Conservation (phyloP, 768 basidiomycete genomes). For the Boletales sp. region DNA sequence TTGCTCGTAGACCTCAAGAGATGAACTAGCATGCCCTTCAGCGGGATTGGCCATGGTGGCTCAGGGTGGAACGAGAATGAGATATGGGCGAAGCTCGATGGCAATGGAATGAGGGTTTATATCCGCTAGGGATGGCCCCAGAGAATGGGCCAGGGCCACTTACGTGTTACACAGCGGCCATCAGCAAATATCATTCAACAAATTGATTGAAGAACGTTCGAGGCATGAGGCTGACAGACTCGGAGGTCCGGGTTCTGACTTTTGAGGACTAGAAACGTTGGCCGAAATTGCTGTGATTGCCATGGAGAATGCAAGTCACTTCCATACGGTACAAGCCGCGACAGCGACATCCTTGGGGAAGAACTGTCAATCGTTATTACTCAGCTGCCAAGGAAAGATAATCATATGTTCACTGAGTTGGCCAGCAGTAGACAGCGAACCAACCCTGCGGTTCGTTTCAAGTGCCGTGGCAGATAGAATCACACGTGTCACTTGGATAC, state of each 20-base stretch:
- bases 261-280: neutral
- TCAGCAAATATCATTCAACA: neutral
- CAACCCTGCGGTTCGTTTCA: too few relatives aligned
- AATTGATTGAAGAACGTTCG: slow-evolving; percentile 1
- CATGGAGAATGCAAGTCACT: neutral
- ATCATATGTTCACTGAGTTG: too few relatives aligned
- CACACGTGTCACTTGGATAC: too few relatives aligned
- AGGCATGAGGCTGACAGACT: neutral
- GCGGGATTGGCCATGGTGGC: slow-evolving; percentile 10
- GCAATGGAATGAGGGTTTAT: neutral
- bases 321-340: neutral
- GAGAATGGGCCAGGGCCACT: neutral
- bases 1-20: slow-evolving; percentile 28
- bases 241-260: neutral
- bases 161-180: slow-evolving; percentile 2
- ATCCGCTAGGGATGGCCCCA: neutral
- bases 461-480: too few relatives aligned
- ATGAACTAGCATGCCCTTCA: neutral
- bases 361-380: too few relatives aligned
- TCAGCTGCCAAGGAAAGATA: too few relatives aligned
- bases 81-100: neutral
- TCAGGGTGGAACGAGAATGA: neutral
- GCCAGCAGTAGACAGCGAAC: too few relatives aligned
- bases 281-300: neutral
- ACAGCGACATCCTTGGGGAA: neutral